Evolutionary conservation across 225 moss, liverwort and hornwort species (phyloP).

Genomic region (Anthoceros angustus): DNA sequence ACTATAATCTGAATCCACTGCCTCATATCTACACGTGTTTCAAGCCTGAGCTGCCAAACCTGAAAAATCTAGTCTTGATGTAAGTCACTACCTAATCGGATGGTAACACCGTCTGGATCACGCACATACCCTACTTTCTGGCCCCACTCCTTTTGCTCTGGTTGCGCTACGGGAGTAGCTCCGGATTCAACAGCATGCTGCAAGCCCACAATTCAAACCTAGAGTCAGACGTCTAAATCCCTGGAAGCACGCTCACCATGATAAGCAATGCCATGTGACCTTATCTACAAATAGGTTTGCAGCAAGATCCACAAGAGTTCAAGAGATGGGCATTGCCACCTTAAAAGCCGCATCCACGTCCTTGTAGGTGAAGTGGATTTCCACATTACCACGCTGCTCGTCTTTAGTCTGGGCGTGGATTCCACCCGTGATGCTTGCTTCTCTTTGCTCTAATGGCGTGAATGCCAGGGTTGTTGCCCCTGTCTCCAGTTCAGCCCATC

Average conservation of each 20-base stretch:
- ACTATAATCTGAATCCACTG: no score
- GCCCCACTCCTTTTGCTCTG: slow-evolving; percentile 51
- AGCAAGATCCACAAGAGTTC: not conserved
- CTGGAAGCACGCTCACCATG: not conserved
- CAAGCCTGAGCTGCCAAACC: no score
- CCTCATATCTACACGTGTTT: not conserved
- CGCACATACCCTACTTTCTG: slow-evolving; percentile 70
- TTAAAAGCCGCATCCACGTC: slow-evolving; percentile 66
- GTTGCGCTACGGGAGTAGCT: slow-evolving; percentile 39
- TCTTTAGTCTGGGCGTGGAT: slow-evolving; percentile 14
- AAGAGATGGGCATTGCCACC: slow-evolving; percentile 14
- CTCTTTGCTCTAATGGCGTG: slow-evolving; percentile 50
- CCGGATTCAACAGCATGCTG: slow-evolving; percentile 56
- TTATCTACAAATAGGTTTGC: not conserved
- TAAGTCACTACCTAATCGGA: slow-evolving; percentile 39
- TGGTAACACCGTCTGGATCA: slow-evolving; percentile 39
- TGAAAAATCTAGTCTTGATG: no score
- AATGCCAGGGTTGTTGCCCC: slow-evolving; percentile 72
- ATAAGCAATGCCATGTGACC: not conserved
- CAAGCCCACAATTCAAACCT: not conserved
- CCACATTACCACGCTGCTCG: slow-evolving; percentile 30
- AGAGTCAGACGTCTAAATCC: not conserved
- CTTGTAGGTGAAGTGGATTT: slow-evolving; percentile 36
- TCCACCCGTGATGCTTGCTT: slow-evolving; percentile 48
- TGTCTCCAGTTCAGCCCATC: slow-evolving; percentile 72